Evolutionary conservation across 345 rosid genomes (phyloP), one percentile per base, ranked within the genome.

Genomic region (Eucalyptus sp.): DNA sequence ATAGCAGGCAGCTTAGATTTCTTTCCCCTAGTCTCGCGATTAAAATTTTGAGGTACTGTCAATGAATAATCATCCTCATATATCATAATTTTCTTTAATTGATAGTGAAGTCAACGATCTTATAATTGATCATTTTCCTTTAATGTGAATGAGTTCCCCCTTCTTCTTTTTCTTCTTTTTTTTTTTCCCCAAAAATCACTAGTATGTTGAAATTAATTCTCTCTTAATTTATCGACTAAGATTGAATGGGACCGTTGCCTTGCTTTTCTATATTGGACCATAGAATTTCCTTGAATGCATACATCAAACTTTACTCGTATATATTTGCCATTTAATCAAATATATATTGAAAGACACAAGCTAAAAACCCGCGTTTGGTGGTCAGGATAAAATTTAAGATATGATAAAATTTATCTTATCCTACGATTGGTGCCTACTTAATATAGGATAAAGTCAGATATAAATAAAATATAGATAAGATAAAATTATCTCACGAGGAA

Each of bases 291-390:
- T 2, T 5, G 1, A 24, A 58, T 58, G 29, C 27, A 25, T 24
- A 25, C 66, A 58, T 58, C 27, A 13, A 60, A 60, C 15, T 60
- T 60, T 60, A 25, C 66, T 58, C 2, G 24, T 58, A 9, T 56
- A 56, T 56, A 56, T 56, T 56, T 56, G 25, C 62, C 12, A 1
- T 25, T 60, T 27, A 25, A 4, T 60, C 14, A 60, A 60, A 25
- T 25, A 58, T 25, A 25, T 25, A 60, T 24, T 24, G 13, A 58
- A 25, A 58, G n/a, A 11, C n/a, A 58, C 4, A 58, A 58, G 0
- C 9, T 52, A 52, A 52, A 52, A 52, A 0, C 0, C 2, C 4
- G 6, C 16, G 0, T 50, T 50, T 13, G 5, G 2, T 50, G 6
- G 0, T 50, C 16, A 0, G 0, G 51, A 50, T 50, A 51, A 51